phyloP scores from a whole-genome alignment of 2,329 filamentous ascomycete genomes.

The Fusarium drepaniforme region DNA sequence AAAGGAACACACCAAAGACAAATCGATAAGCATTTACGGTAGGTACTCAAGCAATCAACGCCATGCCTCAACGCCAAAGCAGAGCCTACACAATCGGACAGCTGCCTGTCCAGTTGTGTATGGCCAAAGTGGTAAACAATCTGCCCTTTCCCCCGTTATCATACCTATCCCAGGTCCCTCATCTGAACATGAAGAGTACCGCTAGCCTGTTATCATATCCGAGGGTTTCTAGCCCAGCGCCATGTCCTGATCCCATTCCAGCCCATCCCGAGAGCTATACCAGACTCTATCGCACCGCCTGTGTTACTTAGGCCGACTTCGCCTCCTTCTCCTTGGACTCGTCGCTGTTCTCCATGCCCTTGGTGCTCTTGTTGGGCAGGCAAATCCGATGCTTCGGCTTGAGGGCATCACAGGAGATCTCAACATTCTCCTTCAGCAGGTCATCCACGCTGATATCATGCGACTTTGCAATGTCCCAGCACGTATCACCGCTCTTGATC shows the following conservation, averaged over 20 bases:
- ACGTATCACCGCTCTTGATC: slow-evolving; percentile 62
- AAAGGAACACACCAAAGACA: background rate
- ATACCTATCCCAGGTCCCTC: background rate
- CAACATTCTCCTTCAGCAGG: slow-evolving; percentile 58
- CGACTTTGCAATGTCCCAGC: slow-evolving; percentile 63
- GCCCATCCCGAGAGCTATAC: slow-evolving; percentile 2
- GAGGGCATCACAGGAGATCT: slow-evolving; percentile 62
- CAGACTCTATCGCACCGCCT: background rate
- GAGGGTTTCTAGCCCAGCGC: background rate
- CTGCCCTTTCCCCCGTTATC: background rate
- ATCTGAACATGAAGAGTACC: background rate
- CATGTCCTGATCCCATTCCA: background rate
- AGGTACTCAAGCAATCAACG: background rate
- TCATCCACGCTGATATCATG: slow-evolving; percentile 58
- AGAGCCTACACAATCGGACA: background rate
- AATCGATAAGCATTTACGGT: background rate
- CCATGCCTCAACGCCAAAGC: background rate
- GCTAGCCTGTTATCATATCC: background rate
- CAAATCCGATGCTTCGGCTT: slow-evolving; percentile 58
- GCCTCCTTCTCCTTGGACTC: background rate
- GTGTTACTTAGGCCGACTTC: background rate
- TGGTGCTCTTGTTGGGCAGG: slow-evolving; percentile 49
- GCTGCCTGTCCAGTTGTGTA: background rate
- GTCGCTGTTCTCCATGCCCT: background rate
- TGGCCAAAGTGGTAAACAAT: background rate